These are phyloP conservation scores for Podaxis rugospora DNA, from an alignment of 768 basidiomycete species.

Conservation along the genomic window DNA sequence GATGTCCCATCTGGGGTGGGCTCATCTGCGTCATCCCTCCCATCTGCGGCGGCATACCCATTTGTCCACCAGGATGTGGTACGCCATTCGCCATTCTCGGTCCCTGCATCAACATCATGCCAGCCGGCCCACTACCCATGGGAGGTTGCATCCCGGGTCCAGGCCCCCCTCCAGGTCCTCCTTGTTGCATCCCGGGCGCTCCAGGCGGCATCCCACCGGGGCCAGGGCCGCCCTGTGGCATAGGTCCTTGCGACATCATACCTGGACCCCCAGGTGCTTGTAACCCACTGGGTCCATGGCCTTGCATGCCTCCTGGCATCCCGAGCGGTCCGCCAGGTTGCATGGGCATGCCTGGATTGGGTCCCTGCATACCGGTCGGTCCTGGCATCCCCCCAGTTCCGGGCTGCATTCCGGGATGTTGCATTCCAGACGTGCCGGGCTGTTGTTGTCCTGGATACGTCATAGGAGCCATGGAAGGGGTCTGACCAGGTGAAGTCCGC, in stretches of 20 bases:
- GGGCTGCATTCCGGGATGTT: conserved; percentile 8
- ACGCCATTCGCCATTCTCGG: conserved; percentile 24
- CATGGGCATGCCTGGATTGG: conserved; percentile 2
- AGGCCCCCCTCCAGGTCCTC: conserved; percentile 2
- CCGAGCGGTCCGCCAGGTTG: conserved; percentile 5
- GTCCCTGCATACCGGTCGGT: conserved; percentile 6
- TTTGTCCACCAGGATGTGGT: conserved; percentile 15
- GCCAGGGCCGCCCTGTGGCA: conserved; percentile 2
- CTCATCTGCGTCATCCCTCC: conserved; percentile 37
- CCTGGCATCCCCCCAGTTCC: conserved; percentile 9
- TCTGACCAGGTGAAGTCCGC: conserved; percentile 49
- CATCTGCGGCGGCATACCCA: conserved; percentile 30
- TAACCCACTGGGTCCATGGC: conserved; percentile 5
- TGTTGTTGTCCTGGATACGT: conserved; percentile 26
- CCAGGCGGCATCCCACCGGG: conserved; percentile 2
- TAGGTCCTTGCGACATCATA: conserved; percentile 2
- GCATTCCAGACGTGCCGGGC: conserved; percentile 9
- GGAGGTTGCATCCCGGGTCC: conserved; percentile 8
- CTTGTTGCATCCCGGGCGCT: conserved; percentile 9
- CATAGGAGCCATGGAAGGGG: conserved; percentile 25
- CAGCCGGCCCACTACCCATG: conserved; percentile 6
- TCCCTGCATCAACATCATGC: conserved; percentile 32
- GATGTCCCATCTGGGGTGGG: conserved; percentile 14
- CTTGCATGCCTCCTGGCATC: conserved; percentile 8
- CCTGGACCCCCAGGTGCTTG: conserved; percentile 1